phyloP scores from a whole-genome alignment of 2,329 filamentous ascomycete genomes.

The Xylariaceae sp. region DNA sequence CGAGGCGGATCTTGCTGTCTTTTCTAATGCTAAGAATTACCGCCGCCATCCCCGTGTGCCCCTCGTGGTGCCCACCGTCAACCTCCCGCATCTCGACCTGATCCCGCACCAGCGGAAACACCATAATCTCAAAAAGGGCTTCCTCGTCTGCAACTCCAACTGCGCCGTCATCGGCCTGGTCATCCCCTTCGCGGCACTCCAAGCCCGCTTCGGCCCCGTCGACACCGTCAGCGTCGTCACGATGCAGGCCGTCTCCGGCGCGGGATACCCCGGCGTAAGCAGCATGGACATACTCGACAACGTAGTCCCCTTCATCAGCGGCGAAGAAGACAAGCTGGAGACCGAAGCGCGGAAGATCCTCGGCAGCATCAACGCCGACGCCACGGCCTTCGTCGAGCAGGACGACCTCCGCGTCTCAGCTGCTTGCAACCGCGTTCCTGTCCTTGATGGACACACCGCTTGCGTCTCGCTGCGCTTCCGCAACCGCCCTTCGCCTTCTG shows the following conservation, averaged over 20 bases:
- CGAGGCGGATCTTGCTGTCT: constrained; percentile 81
- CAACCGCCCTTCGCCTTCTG: constrained; percentile 67
- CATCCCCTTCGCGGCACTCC: constrained; percentile 87
- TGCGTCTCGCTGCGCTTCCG: constrained; percentile 85
- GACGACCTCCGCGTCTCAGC: constrained; percentile 71
- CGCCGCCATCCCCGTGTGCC: constrained; percentile 85
- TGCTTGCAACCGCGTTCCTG: constrained; percentile 89
- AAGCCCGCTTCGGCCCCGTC: constrained; percentile 80
- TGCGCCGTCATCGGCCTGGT: constrained; percentile 96
- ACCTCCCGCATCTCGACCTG: constrained; percentile 78
- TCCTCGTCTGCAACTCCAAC: constrained; percentile 96
- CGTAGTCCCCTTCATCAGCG: constrained; percentile 86
- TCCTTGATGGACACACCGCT: constrained; percentile 92
- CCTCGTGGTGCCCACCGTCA: constrained; percentile 91
- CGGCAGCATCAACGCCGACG: constrained; percentile 65
- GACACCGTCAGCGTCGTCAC: constrained; percentile 76
- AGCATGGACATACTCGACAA: constrained; percentile 97
- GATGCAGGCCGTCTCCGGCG: constrained; percentile 90
- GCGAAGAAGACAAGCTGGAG: constrained; percentile 95
- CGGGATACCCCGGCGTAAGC: constrained; percentile 83
- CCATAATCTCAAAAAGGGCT: constrained; percentile 72
- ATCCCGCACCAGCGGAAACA: constrained; percentile 83
- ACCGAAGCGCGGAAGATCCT: constrained; percentile 94
- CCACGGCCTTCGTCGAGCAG: constrained; percentile 74
- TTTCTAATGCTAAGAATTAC: constrained; percentile 98